Evolutionary conservation across 2,329 filamentous ascomycete species (phyloP), one percentile per base, ranked within the genome.

Genomic region (Fusarium sp.): DNA sequence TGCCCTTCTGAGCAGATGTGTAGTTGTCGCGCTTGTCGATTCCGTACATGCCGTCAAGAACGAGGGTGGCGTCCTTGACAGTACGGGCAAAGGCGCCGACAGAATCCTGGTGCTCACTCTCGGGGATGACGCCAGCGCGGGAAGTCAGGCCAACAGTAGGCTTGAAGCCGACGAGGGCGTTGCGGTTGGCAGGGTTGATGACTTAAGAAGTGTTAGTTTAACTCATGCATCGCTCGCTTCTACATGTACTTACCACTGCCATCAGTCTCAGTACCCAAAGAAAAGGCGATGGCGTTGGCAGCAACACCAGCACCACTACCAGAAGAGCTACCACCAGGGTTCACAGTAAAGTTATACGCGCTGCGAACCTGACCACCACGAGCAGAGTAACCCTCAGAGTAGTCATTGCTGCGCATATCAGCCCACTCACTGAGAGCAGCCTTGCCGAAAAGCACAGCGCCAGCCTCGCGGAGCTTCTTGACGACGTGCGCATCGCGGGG

Each of bases 81-180:
- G 90, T 94, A 22, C 89, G 88, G 0, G 88, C 92, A 77, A 95
- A 90, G 1, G 87, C 85, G 3, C 93, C 93, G 0, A 95, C 88
- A 0, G 89, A 91, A 76, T 95, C 93, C 76, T 93, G 91, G 76
- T 93, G 89, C 65, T 88, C 84, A 12, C 87, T 89, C 77, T 93
- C 91, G 0, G 93, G 93, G 37, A 95, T 87, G 32, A 92, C 87
- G 20, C 87, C 90, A 22, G 83, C 86, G 17, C 92, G 85, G 10
- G 92, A 94, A 0, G 92, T 94, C 60, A 94, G 81, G 0, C 93
- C 93, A 7, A 95, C 91, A 1, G 92, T 95, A 2, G 93, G 92
- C 82, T 95, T 95, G 80, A 95, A 88, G 4, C 93, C 93, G 2
- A 95, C 92, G 2, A 95, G 79, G 2, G 86, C 88, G 78, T 93